phyloP scores from a whole-genome alignment of 441 rosid genomes.

The Arabidopsis lyrata region DNA sequence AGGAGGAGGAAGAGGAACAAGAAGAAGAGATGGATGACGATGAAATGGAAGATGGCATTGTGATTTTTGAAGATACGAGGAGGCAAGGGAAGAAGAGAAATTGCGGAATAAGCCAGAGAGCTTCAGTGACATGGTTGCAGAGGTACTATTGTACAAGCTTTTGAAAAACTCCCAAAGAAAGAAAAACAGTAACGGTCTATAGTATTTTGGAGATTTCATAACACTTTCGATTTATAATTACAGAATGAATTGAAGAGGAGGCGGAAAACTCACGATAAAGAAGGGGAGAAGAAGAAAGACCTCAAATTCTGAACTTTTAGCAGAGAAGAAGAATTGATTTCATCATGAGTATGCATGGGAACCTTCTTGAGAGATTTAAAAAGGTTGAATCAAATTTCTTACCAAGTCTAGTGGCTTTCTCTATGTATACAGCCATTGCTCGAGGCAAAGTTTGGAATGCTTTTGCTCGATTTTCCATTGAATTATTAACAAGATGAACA shows the following conservation, averaged over 20 bases:
- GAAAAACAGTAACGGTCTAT: background rate
- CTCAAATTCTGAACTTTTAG: background rate
- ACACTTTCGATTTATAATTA: background rate
- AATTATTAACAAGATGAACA: too few species aligned
- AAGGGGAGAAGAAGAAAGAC: background rate
- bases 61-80: background rate
- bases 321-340: background rate
- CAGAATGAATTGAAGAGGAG: background rate
- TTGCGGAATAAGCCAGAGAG: background rate
- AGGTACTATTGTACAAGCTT: background rate
- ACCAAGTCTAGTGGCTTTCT: background rate
- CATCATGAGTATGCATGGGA: background rate
- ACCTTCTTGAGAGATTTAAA: background rate
- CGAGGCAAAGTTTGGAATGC: background rate
- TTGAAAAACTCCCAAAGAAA: background rate
- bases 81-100: background rate
- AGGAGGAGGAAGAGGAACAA: conserved; percentile 65
- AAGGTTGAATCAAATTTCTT: background rate
- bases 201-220: background rate
- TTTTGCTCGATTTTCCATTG: too few species aligned
- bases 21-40: conserved; percentile 80
- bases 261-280: background rate
- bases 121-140: conserved; percentile 12
- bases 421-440: background rate
- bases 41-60: conserved; percentile 81